Conservation (phyloP, 2,329 filamentous ascomycete genomes). For the Cercospora nicotianae region DNA sequence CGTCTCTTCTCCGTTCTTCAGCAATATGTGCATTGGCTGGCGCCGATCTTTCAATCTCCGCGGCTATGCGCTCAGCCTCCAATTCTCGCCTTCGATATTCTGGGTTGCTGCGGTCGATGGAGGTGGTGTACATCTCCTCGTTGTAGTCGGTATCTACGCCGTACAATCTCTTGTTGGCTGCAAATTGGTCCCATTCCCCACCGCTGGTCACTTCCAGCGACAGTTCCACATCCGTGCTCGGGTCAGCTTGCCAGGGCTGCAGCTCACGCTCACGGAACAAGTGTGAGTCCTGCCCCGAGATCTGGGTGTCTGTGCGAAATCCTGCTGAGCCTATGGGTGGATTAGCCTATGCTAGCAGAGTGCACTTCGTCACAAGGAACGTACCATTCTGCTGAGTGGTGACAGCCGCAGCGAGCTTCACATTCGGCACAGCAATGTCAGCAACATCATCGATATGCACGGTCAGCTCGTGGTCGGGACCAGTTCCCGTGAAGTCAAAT, state of each 20-base stretch:
- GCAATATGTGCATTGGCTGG: constrained; percentile 79
- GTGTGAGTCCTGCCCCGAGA: constrained; percentile 63
- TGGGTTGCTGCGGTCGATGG: constrained; percentile 81
- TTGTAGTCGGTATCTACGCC: constrained; percentile 88
- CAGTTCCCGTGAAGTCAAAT: constrained; percentile 44
- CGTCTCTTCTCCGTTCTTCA: constrained; percentile 75
- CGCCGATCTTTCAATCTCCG: constrained; percentile 79
- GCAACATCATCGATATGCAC: constrained; percentile 63
- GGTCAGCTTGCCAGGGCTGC: constrained; percentile 75
- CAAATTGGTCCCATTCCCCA: constrained; percentile 85
- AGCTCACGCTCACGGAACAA: constrained; percentile 70
- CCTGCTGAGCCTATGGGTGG: constrained; percentile 58
- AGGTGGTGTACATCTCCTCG: constrained; percentile 91
- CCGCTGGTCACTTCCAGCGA: constrained; percentile 56
- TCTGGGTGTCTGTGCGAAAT: constrained; percentile 86
- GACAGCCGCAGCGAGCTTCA: constrained; percentile 54
- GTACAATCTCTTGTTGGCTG: constrained; percentile 82
- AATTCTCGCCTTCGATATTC: constrained; percentile 76
- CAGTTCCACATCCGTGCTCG: constrained; percentile 56
- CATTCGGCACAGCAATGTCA: constrained; percentile 56
- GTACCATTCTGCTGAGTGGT: constrained; percentile 60
- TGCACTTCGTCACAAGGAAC: constrained; percentile 17
- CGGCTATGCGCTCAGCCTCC: constrained; percentile 77
- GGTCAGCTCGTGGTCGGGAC: constrained; percentile 55
- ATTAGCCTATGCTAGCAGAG: constrained; percentile 17